Conservation (phyloP, 2,329 filamentous ascomycete species). For the Fusarium paranaense region DNA sequence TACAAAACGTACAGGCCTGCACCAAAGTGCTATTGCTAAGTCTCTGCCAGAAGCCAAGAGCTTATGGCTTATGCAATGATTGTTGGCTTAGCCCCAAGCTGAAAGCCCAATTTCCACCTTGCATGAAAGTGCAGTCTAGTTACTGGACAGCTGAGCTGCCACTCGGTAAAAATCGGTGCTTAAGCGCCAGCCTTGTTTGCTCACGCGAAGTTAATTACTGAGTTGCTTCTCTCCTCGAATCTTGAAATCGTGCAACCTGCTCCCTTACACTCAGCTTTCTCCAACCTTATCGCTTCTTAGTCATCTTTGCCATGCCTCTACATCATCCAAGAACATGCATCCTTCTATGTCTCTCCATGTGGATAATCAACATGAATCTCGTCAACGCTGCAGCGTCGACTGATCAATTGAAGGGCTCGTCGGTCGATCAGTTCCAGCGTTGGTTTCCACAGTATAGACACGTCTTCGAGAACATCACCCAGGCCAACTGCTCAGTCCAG, state of each 20-base stretch:
- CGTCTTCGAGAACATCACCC: conserved; percentile 3
- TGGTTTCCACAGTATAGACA: conserved; percentile 14
- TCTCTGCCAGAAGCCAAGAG: not conserved
- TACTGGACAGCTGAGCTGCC: not conserved
- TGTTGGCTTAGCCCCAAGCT: not conserved
- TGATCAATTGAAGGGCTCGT: not conserved
- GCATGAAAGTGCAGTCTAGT: not conserved
- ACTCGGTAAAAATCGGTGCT: not conserved
- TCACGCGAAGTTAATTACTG: not conserved
- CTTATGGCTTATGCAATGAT: not conserved
- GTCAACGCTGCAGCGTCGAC: not conserved
- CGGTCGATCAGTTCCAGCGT: not conserved
- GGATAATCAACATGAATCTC: not conserved
- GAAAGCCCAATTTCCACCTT: not conserved
- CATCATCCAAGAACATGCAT: not conserved
- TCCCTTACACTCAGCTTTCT: not conserved
- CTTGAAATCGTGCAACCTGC: not conserved
- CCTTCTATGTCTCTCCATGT: not conserved
- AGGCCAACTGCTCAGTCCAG: not conserved
- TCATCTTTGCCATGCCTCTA: not conserved
- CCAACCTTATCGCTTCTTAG: not conserved
- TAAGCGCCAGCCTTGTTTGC: not conserved
- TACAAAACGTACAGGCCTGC: not conserved
- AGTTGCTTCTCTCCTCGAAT: not conserved
- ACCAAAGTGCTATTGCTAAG: not conserved